phyloP scores from a whole-genome alignment of 2,329 filamentous ascomycete species.

The Aspergillus jensenii region DNA sequence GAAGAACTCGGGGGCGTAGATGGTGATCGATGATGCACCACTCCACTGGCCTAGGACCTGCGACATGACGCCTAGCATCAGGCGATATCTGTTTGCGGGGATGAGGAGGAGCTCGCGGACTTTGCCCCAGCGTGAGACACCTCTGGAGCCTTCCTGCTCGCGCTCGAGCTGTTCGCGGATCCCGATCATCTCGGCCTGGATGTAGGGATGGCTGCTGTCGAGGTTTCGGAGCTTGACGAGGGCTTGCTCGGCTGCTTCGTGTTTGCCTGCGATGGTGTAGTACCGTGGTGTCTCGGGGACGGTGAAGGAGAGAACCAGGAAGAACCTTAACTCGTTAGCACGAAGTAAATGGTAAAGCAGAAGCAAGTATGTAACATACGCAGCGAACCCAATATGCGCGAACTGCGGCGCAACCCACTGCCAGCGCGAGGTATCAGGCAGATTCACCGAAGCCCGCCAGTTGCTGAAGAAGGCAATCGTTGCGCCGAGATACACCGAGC shows the following conservation, averaged over 20 bases:
- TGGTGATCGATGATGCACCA: conserved; percentile 70
- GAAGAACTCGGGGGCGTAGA: conserved; percentile 75
- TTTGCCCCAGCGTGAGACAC: conserved; percentile 62
- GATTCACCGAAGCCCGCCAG: background rate
- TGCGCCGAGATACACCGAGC: conserved; percentile 68
- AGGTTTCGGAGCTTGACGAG: conserved; percentile 61
- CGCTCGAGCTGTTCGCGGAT: conserved; percentile 67
- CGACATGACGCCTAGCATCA: conserved; percentile 66
- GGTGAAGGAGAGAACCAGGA: conserved; percentile 68
- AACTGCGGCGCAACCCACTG: background rate
- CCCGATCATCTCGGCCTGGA: conserved; percentile 60
- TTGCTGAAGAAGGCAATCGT: conserved; percentile 4
- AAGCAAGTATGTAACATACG: conserved; percentile 41
- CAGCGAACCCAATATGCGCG: conserved; percentile 27
- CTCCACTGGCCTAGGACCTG: conserved; percentile 67
- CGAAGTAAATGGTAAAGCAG: conserved; percentile 17
- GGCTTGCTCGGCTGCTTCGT: conserved; percentile 46
- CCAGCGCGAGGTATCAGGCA: background rate
- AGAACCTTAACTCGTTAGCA: conserved; percentile 70
- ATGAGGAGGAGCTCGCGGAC: conserved; percentile 68
- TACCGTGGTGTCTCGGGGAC: conserved; percentile 70
- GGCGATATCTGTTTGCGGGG: conserved; percentile 68
- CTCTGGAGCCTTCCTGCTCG: conserved; percentile 70
- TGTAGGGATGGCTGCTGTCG: conserved; percentile 58
- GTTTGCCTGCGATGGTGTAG: conserved; percentile 63